Base-by-base conservation (phyloP, 1,139 yeast genomes). In the Scheffersomyces quercinus region DNA sequence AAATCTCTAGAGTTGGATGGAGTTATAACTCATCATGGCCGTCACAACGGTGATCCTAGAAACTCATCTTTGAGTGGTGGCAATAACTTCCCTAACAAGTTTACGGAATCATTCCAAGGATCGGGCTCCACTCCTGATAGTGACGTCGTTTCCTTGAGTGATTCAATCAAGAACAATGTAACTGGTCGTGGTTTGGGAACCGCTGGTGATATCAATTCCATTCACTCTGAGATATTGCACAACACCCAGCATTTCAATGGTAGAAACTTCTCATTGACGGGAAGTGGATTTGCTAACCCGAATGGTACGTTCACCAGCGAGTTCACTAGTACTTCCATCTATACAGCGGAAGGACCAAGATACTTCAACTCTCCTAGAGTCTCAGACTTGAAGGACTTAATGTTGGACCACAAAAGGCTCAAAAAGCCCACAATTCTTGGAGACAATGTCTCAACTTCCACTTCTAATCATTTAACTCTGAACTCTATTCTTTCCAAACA, bases 301-400 rank as follows among this genome's bases (percentile, higher is more conserved):
- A 42, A 26, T 29, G 37, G 40, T 13, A 24, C 29, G 7, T 35
- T 35, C 37, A 29, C 16, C n/a, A 16, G 47, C 28, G 59, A 56
- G 38, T 37, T 45, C 41, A 42, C 58, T n/a, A 56, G 48, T 44
- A 63, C 62, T 2, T 62, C 73, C 3, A 46, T 62, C n/a, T 45
- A 36, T n/a, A 41, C 47, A 14, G 37, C 41, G 6, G 51, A 48
- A 16, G 49, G 43, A 3, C 26, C 26, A 20, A 47, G 48, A 14
- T 44, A 32, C 24, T 38, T 54, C 38, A 50, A 55, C 37, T 56
- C 68, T 6, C 79, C 81, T 8, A 68, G 69, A 49, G 79, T 76
- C 2, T 59, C 73, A n/a, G 81, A 77, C 46, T 64, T 77, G 48
- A 70, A 73, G 49, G 75, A 68, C 38, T 65, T 64, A n/a, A 58